phyloP scores from a whole-genome alignment of 305 asterid species.

The Plantago coronopus region DNA sequence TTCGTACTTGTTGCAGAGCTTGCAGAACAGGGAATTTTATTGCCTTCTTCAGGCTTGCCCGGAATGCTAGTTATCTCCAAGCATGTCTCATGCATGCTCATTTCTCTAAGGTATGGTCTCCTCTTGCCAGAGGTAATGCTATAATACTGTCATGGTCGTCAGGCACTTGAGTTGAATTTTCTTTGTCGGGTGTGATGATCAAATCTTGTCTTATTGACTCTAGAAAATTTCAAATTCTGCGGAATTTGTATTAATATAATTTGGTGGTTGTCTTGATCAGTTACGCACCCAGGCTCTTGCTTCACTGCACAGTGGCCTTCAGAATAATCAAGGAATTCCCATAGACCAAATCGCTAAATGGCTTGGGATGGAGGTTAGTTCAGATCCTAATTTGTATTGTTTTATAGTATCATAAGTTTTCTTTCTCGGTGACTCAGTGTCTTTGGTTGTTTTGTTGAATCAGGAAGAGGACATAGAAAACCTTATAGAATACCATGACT shows the following conservation, averaged over 20 bases:
- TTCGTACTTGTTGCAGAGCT: constrained; percentile 60
- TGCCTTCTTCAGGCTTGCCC: constrained; percentile 94
- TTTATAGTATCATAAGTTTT: constrained; percentile 18
- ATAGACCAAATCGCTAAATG: constrained; percentile 68
- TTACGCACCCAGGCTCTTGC: constrained; percentile 93
- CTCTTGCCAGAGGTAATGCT: constrained; percentile 10
- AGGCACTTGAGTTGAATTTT: background rate
- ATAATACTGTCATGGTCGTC: background rate
- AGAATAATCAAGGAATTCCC: constrained; percentile 93
- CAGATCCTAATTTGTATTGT: constrained; percentile 20
- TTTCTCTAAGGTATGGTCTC: constrained; percentile 77
- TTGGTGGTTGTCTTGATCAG: constrained; percentile 48
- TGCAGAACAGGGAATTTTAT: constrained; percentile 91
- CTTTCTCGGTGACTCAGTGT: constrained; percentile 16
- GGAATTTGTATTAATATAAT: constrained; percentile 12
- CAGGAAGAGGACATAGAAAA: constrained; percentile 85
- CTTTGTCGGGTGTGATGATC: constrained; percentile 2
- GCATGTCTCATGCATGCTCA: constrained; percentile 99
- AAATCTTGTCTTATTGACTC: constrained; percentile 8
- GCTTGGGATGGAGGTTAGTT: constrained; percentile 95
- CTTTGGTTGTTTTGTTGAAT: constrained; percentile 20
- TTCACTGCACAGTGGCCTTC: constrained; percentile 87
- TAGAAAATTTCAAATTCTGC: background rate
- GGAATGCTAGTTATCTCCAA: constrained; percentile 90
- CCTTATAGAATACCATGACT: constrained; percentile 80